Evolutionary conservation across 73 alveolate species (phyloP), one percentile per base, ranked within the genome.

Genomic region (Stentor coeruleus): DNA sequence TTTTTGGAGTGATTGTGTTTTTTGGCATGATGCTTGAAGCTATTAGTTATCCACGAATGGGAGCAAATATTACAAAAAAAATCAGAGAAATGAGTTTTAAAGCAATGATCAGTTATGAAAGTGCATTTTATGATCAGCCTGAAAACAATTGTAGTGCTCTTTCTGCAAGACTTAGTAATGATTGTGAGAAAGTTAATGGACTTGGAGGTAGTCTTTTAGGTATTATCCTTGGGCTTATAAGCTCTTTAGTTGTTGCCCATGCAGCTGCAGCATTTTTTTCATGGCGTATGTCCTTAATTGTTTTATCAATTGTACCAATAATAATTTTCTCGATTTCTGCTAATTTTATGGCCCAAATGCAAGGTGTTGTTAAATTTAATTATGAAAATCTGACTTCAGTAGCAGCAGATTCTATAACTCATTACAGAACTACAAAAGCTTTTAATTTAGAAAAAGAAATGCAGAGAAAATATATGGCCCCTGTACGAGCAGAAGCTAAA

Each of bases 371-470:
- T n/a, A 59, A 77, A 28, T 35, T 6, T 28, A 59, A 59, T n/a
- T 59, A 14, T 28, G 82, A 76, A 39, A 88, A 85, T 15, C 85
- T 89, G 3, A 83, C 83, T 74, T 40, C 74, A 6, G 38, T 86
- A 33, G 91, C 89, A 1, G 89, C 93, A 37, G 96, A 90, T 59
- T 81, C 96, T 15, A 90, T 90, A 42, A 15, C 60, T 49, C 60
- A 49, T 49, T 84, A 90, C 40, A 88, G 96, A 86, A 96, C 99
- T 6, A 91, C 93, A 59, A 92, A 88, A 41, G 76, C 96, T 40
- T 92, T 92, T 85, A 97, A 93, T 35, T 84, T 93, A 74, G 98
- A 96, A 82, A 35, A 93, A 14, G 77, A 85, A 39, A 76, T 94
- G 35, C 87, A 95, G 31, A 84, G 91, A 59, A 85, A 91, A 58